Percentiles rank a stretch among this genome's conserved stretches.
Conservation (phyloP, 2,329 filamentous ascomycete species). For the Colletotrichum scovillei region DNA sequence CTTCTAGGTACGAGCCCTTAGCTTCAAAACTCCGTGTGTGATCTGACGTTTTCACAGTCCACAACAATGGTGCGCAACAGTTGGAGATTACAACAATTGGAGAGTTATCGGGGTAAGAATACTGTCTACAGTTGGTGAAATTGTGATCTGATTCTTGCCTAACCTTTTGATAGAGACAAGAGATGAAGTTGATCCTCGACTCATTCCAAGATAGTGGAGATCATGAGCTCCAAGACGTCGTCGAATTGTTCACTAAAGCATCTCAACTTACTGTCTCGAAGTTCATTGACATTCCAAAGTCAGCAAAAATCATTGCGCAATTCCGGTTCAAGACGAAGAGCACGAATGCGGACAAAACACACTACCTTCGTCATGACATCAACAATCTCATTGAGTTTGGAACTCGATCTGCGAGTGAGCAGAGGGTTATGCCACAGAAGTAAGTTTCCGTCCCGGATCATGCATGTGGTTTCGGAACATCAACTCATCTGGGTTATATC, state of each 20-base stretch:
- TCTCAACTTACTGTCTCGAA: neutral
- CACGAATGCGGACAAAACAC: neutral
- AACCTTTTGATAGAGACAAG: neutral
- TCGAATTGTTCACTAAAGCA: neutral
- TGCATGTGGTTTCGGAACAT: neutral
- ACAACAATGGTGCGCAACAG: conserved; percentile 11
- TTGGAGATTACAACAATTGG: conserved; percentile 11
- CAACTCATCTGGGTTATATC: rapidly evolving
- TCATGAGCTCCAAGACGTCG: neutral
- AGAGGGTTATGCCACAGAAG: neutral
- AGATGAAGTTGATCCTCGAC: neutral
- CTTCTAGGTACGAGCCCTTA: neutral
- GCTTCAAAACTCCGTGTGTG: too few relatives aligned
- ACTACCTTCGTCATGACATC: conserved; percentile 16
- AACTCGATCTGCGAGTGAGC: neutral
- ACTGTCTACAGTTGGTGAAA: rapidly evolving
- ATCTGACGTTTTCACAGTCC: neutral
- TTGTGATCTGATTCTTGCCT: neutral
- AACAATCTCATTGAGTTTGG: neutral
- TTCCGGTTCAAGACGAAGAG: neutral
- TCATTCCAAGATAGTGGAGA: neutral
- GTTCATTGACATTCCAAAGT: conserved; percentile 6
- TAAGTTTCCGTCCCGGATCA: neutral
- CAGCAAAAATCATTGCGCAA: neutral
- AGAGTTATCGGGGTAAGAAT: conserved; percentile 16